phyloP scores from a whole-genome alignment of 768 basidiomycete species.

The Neoboletus magnificus region DNA sequence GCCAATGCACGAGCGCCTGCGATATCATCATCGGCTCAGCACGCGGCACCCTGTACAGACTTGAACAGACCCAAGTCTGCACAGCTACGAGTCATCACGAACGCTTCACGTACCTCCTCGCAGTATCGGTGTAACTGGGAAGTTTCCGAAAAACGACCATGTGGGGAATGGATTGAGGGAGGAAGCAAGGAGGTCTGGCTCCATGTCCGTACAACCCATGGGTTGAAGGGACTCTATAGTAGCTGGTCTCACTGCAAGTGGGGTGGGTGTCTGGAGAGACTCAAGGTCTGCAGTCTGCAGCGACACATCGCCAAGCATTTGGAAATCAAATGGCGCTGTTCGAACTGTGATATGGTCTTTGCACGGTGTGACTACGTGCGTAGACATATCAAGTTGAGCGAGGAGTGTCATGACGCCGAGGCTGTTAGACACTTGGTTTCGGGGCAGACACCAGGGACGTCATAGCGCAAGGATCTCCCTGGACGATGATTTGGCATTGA shows the following conservation, averaged over 20 bases:
- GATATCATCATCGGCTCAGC: not conserved
- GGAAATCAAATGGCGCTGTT: constrained; percentile 13
- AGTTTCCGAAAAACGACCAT: not conserved
- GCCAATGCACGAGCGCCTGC: not conserved
- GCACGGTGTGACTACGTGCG: constrained; percentile 7
- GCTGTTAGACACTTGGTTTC: not conserved
- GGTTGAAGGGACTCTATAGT: constrained; percentile 7
- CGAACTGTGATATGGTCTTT: constrained; percentile 3
- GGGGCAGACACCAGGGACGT: not conserved
- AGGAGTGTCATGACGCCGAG: constrained; percentile 3
- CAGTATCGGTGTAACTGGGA: constrained; percentile 7
- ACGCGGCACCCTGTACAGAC: not conserved
- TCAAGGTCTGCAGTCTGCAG: constrained; percentile 11
- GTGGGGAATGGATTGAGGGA: constrained; percentile 9
- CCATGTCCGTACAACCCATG: constrained; percentile 10
- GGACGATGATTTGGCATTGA: not conserved
- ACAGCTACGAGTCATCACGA: not conserved
- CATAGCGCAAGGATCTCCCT: not conserved
- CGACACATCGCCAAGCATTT: constrained; percentile 9
- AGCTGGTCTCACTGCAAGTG: constrained; percentile 1
- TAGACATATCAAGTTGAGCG: constrained; percentile 3
- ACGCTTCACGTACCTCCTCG: not conserved
- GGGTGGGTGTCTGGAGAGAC: constrained; percentile 8
- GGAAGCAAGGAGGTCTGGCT: constrained; percentile 8
- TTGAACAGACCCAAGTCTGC: not conserved